These are phyloP conservation scores for Neonectria sp. DNA, from an alignment of 2,329 filamentous ascomycete species.

Conservation along the genomic window DNA sequence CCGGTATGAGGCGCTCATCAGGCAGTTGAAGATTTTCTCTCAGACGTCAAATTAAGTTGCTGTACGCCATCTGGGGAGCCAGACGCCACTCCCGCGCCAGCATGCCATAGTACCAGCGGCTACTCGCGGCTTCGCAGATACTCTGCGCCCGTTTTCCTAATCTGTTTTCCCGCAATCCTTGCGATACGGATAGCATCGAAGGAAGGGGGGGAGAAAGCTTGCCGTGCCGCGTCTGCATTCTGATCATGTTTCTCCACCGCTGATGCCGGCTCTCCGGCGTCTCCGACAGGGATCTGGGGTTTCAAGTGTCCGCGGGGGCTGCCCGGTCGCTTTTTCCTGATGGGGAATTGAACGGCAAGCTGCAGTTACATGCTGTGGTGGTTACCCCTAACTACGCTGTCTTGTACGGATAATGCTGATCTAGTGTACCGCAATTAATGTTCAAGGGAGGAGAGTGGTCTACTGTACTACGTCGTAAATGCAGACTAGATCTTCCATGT, in stretches of 20 bases:
- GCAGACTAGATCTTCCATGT: not conserved
- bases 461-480: not conserved
- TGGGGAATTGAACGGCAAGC: not conserved
- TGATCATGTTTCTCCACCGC: not conserved
- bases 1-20: not conserved
- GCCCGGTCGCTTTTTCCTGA: not conserved
- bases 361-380: not conserved
- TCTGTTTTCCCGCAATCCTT: not conserved
- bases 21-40: not conserved
- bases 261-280: not conserved
- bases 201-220: not conserved
- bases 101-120: not conserved
- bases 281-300: not conserved
- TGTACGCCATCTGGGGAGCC: not conserved
- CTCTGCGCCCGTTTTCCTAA: not conserved
- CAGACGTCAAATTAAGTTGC: constrained; percentile 17
- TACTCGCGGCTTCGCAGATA: constrained; percentile 16
- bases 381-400: not conserved
- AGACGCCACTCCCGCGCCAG: constrained; percentile 17
- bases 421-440: not conserved
- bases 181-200: not conserved
- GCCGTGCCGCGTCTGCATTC: not conserved
- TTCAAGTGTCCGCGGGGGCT: not conserved
- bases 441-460: not conserved
- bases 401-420: too few species aligned